phyloP scores from a whole-genome alignment of 805 yeast species.

The Cyberlindnera suaveolens region DNA sequence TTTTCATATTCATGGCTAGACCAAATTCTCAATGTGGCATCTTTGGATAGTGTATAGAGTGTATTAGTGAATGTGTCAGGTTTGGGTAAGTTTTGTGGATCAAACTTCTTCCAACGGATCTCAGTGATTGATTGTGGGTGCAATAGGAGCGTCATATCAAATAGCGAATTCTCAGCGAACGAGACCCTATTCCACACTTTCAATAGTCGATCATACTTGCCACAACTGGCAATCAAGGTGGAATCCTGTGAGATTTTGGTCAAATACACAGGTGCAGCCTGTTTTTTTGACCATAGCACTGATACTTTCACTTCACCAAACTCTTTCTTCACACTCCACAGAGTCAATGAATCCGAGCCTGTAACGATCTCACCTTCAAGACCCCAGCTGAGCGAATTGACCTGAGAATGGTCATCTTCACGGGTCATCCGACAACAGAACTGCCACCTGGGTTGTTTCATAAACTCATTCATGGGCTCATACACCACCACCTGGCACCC shows the following conservation, averaged over 20 bases:
- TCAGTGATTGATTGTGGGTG: conserved; percentile 55
- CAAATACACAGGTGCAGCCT: conserved; percentile 55
- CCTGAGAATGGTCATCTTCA: conserved; percentile 23
- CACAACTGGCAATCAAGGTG: conserved; percentile 56
- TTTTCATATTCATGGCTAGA: conserved; percentile 55
- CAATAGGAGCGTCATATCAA: conserved; percentile 63
- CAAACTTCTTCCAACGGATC: conserved; percentile 49
- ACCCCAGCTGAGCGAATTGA: conserved; percentile 52
- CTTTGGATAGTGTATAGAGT: conserved; percentile 60
- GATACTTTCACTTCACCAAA: conserved; percentile 34
- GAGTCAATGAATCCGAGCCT: conserved; percentile 50
- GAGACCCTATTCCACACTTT: conserved; percentile 76
- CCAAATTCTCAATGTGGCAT: conserved; percentile 60
- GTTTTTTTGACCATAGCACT: conserved; percentile 35
- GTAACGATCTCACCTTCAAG: conserved; percentile 46
- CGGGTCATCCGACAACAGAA: conserved; percentile 25
- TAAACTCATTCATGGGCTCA: conserved; percentile 48
- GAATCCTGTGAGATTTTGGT: conserved; percentile 64
- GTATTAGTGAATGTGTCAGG: conserved; percentile 39
- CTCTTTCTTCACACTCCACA: conserved; percentile 45
- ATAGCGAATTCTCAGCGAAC: conserved; percentile 56
- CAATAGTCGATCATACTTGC: conserved; percentile 56
- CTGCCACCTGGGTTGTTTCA: conserved; percentile 41
- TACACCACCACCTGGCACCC: conserved; percentile 39
- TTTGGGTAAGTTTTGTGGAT: conserved; percentile 16